phyloP scores from a whole-genome alignment of 2,329 filamentous ascomycete genomes.

The Colletotrichum tabaci region DNA sequence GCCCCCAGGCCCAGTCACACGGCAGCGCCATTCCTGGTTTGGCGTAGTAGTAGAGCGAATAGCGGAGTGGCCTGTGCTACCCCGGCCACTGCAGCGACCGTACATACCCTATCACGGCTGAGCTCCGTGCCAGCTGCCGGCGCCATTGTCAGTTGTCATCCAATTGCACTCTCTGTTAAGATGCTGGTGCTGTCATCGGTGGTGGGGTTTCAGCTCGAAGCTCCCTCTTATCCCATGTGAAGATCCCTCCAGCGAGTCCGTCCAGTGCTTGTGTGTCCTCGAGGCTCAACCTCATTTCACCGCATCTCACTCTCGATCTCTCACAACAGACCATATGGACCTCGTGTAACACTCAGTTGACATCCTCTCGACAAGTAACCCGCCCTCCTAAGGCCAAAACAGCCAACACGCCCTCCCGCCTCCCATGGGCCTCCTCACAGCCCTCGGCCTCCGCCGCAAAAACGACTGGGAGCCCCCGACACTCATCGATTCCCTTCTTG shows the following conservation, averaged over 20 bases:
- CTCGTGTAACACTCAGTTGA: conserved; percentile 15
- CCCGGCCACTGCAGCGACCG: conserved; percentile 9
- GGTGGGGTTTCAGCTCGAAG: conserved; percentile 39
- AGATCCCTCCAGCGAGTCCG: conserved; percentile 20
- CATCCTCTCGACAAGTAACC: conserved; percentile 3
- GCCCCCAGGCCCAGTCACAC: conserved; percentile 25
- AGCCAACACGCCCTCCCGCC: conserved; percentile 8
- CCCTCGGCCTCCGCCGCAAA: conserved; percentile 63
- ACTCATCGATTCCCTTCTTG: conserved; percentile 74
- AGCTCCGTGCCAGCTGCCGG: conserved; percentile 27
- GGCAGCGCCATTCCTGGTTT: conserved; percentile 33
- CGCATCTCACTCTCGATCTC: conserved; percentile 7
- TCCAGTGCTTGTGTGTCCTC: no score
- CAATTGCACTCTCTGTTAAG: neutral
- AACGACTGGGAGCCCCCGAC: conserved; percentile 65
- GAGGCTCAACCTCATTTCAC: conserved; percentile 29
- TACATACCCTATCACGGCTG: conserved; percentile 12
- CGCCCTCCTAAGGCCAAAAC: neutral
- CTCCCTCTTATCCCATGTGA: conserved; percentile 38
- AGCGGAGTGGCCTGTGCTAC: conserved; percentile 18
- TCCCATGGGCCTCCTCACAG: conserved; percentile 61
- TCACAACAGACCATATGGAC: conserved; percentile 22
- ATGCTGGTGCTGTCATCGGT: conserved; percentile 34
- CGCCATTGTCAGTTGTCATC: neutral
- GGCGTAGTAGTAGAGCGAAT: conserved; percentile 5